phyloP scores from a whole-genome alignment of 2,329 filamentous ascomycete species.

The Cladosporium oxysporum region DNA sequence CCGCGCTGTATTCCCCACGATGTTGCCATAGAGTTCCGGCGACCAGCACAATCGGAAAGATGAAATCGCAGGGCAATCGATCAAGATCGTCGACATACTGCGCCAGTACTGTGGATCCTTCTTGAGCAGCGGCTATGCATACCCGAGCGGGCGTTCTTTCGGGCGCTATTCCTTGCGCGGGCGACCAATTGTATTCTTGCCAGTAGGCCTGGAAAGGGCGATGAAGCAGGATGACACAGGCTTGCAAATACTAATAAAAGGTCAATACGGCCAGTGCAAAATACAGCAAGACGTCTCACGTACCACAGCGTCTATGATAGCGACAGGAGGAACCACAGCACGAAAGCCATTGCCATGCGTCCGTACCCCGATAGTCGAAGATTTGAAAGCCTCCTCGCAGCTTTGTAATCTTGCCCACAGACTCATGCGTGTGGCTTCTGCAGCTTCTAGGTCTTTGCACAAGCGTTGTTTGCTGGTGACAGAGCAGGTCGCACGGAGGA shows the following conservation, averaged over 20 bases:
- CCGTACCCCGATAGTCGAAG: not conserved
- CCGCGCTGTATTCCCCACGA: not conserved
- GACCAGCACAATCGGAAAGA: constrained; percentile 12
- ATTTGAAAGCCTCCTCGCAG: not conserved
- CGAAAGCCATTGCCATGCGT: not conserved
- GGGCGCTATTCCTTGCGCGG: not conserved
- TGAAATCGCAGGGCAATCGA: constrained; percentile 16
- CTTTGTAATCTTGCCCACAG: constrained; percentile 5
- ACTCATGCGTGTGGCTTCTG: not conserved
- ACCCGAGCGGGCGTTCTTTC: not conserved
- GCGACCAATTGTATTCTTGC: constrained; percentile 14
- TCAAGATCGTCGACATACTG: constrained; percentile 15
- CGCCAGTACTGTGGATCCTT: not conserved
- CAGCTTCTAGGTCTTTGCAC: constrained; percentile 9
- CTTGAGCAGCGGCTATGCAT: constrained; percentile 10
- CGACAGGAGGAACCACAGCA: constrained; percentile 9
- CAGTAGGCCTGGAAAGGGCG: constrained; percentile 15
- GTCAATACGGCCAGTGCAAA: not conserved
- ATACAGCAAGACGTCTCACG: not conserved
- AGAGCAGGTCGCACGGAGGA: constrained; percentile 7
- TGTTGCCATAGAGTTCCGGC: constrained; percentile 17
- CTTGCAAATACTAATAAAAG: not conserved
- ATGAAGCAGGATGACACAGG: constrained; percentile 6
- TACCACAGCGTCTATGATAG: constrained; percentile 14
- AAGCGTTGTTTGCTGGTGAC: constrained; percentile 19